Conservation (phyloP, 768 basidiomycete species). For the Tricholoma flavovirens region DNA sequence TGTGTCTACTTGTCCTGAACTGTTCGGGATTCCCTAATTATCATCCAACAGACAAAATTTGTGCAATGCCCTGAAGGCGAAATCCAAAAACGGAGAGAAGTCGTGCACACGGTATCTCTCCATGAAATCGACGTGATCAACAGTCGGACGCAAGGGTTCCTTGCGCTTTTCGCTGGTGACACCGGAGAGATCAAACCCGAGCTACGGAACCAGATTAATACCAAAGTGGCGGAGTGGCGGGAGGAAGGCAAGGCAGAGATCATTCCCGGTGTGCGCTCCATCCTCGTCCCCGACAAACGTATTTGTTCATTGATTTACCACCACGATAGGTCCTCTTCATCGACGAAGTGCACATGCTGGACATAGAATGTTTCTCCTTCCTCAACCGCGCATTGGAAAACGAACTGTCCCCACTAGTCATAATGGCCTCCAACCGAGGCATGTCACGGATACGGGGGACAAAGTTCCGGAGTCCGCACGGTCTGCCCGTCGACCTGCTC, state of each 20-base stretch:
- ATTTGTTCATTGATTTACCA: neutral
- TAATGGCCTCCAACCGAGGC: conserved; percentile 97
- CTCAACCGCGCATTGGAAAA: conserved; percentile 93
- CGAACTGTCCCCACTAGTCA: conserved; percentile 89
- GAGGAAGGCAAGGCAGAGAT: conserved; percentile 99
- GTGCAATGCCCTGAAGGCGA: conserved; percentile 98
- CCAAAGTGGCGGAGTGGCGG: conserved; percentile 94
- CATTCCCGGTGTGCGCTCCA: conserved; percentile 77
- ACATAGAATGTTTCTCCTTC: conserved; percentile 99
- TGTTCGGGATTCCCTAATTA: conserved; percentile 4
- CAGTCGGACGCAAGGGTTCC: conserved; percentile 96
- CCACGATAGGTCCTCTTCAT: conserved; percentile 84
- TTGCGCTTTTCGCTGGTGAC: conserved; percentile 91
- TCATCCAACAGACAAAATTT: conserved; percentile 78
- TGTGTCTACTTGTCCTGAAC: conserved; percentile 25
- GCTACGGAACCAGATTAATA: conserved; percentile 92
- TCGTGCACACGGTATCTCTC: conserved; percentile 93
- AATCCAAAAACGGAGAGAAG: conserved; percentile 95
- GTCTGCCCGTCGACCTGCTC: conserved; percentile 89
- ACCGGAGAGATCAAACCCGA: conserved; percentile 99
- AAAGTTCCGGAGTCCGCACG: conserved; percentile 90
- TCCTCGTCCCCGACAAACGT: neutral
- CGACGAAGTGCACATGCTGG: conserved; percentile 99
- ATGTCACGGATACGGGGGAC: conserved; percentile 94
- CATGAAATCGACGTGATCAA: conserved; percentile 99